Base-by-base conservation (phyloP, 257 asterid species). In the Solanum pinnatisectum region DNA sequence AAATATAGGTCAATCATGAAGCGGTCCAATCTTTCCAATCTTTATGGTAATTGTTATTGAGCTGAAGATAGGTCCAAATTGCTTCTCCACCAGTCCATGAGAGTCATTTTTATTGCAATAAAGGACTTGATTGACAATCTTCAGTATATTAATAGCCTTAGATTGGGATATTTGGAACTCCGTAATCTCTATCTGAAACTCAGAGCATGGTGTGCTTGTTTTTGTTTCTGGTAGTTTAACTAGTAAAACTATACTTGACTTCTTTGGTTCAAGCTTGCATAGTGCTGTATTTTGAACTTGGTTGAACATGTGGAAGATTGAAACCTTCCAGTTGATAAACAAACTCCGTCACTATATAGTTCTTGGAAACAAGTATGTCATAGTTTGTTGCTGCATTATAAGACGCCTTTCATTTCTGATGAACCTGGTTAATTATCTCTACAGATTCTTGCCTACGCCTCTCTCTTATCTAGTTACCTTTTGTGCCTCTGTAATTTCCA, bases 401-500 rank as follows among this genome's bases (percentile, higher is more conserved):
- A 49, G 32, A 82, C 1, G 10, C 42, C 71, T 39, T 32, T 32
- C 44, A 82, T 49, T 49, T 82, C 44, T 82, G 39, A 16, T 32
- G 68, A 49, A 82, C 70, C 86, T 52, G 68, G 86, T 10, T 33
- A 32, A 82, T 49, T 49, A 3, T 82, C 44, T 82, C 15, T 46
- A 30, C 18, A 22, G 71, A 52, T 22, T 82, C 70, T 82, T 49
- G 86, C 46, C 44, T 32, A 20, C 12, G 30, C 32, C 70, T 82
- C 44, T 79, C 67, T 32, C 86, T 49, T 23, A 82, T 82, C 71
- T 49, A 52, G 70, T 30, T 82, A 82, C 22, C 86, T 49, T 49
- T 20, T 10, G 71, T 32, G 86, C 32, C 70, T 82, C 46, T 82
- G 71, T 52, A 39, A 82, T 82, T 49, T 82, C 32, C 98, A 97